Evolutionary conservation across 2,329 filamentous ascomycete species (phyloP).

Genomic region (Fusarium sp.): DNA sequence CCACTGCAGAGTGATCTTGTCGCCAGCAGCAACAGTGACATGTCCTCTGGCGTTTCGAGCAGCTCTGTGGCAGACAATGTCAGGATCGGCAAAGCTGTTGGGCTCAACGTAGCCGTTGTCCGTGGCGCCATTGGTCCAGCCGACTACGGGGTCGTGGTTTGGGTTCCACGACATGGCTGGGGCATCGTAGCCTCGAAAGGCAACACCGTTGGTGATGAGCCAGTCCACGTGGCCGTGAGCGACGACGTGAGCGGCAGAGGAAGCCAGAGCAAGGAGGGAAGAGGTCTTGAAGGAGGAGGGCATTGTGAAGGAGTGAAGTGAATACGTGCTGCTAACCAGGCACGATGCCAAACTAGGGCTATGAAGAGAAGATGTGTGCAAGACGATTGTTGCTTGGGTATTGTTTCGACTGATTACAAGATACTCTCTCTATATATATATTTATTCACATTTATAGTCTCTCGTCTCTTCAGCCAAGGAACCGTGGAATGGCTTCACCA

Average conservation of each 20-base stretch:
- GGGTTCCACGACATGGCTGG: slow-evolving; percentile 39
- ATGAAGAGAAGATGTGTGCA: not conserved
- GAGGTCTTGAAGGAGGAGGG: not conserved
- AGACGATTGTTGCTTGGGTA: not conserved
- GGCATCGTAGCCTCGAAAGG: slow-evolving; percentile 38
- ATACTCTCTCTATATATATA: slow-evolving; percentile 21
- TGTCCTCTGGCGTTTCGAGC: slow-evolving; percentile 50
- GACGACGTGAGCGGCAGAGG: not conserved
- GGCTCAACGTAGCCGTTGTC: slow-evolving; percentile 62
- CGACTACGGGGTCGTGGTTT: slow-evolving; percentile 32
- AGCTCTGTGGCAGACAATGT: slow-evolving; percentile 59
- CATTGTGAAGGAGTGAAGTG: slow-evolving; percentile 16
- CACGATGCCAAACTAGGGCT: slow-evolving; percentile 16
- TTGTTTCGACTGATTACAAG: too few relatives aligned
- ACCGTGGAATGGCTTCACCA: slow-evolving; percentile 10
- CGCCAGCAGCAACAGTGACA: slow-evolving; percentile 52
- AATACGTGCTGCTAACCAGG: not conserved
- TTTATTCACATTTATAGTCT: slow-evolving; percentile 21
- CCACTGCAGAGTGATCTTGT: slow-evolving; percentile 54
- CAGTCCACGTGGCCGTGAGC: slow-evolving; percentile 42
- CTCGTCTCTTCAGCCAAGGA: slow-evolving; percentile 5
- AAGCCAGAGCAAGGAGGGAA: slow-evolving; percentile 2
- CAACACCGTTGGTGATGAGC: slow-evolving; percentile 38
- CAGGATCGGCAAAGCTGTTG: slow-evolving; percentile 49
- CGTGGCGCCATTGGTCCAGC: slow-evolving; percentile 37